Percentiles rank a stretch among this genome's conserved stretches.
phyloP scores from a whole-genome alignment of 2,329 filamentous ascomycete genomes.

The Xylariaceae sp. region DNA sequence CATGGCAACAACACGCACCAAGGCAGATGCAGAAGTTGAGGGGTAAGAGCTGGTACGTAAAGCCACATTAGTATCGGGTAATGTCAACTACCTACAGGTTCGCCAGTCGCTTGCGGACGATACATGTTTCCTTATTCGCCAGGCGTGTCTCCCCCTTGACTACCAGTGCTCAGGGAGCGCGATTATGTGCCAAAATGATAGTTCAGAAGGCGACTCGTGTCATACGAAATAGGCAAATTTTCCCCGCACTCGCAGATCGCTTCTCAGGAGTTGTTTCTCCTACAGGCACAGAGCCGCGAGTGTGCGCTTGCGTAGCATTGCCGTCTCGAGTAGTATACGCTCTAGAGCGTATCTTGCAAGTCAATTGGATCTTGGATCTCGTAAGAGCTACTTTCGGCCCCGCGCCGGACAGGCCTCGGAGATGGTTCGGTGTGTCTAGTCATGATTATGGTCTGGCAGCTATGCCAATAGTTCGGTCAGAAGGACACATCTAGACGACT shows the following conservation, averaged over 20 bases:
- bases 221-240: constrained; percentile 7
- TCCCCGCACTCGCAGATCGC: constrained; percentile 18
- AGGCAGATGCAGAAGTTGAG: constrained; percentile 28
- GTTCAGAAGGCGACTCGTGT: constrained; percentile 10
- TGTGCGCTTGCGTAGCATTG: constrained; percentile 10
- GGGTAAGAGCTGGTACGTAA: constrained; percentile 24
- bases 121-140: constrained; percentile 15
- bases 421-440: constrained; percentile 32
- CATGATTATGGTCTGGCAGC: background rate
- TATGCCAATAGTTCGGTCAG: constrained; percentile 9
- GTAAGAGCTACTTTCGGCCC: constrained; percentile 21
- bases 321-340: constrained; percentile 13
- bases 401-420: constrained; percentile 28
- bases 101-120: constrained; percentile 21
- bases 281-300: constrained; percentile 19
- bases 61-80: constrained; percentile 27
- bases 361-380: background rate
- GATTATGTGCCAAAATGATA: constrained; percentile 11
- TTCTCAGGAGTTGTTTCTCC: background rate
- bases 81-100: constrained; percentile 25
- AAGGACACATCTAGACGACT: background rate
- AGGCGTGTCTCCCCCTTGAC: background rate
- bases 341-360: constrained; percentile 4
- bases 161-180: constrained; percentile 14
- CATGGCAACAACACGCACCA: constrained; percentile 16